These are phyloP conservation scores for Coemansia sp. DNA, from an alignment of 192 early-diverging fungal species.

Conservation along the genomic window DNA sequence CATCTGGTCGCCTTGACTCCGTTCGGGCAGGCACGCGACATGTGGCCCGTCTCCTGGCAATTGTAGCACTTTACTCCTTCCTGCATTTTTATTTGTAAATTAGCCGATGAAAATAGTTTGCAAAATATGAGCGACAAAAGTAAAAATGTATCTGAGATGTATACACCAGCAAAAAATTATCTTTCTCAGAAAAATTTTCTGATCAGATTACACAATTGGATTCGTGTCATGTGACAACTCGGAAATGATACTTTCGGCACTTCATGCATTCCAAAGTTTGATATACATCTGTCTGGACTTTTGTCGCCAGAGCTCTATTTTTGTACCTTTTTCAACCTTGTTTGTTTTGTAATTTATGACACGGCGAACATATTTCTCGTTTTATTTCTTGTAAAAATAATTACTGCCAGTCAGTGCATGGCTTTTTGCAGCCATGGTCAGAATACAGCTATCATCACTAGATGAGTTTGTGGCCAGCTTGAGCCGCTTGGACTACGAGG, in stretches of 20 bases:
- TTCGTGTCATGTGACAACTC: conserved; percentile 6
- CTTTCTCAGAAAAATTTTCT: conserved; percentile 21
- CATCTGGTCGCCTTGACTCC: conserved; percentile 45
- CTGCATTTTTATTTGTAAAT: background rate
- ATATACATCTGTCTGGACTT: background rate
- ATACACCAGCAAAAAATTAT: no score
- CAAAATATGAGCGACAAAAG: background rate
- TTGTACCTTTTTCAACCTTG: background rate
- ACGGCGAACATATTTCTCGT: background rate
- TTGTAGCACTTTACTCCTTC: conserved; percentile 56
- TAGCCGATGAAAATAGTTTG: background rate
- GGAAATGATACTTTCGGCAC: background rate
- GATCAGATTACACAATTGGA: conserved; percentile 15
- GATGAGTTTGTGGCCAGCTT: conserved; percentile 47
- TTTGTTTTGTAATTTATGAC: conserved; percentile 5
- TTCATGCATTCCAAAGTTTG: background rate
- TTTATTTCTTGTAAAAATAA: background rate
- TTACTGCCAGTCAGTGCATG: background rate
- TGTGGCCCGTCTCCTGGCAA: conserved; percentile 54
- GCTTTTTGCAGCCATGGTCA: conserved; percentile 22
- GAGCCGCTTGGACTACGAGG: conserved; percentile 52
- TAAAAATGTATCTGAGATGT: background rate
- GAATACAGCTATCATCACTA: conserved; percentile 44
- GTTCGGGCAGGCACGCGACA: conserved; percentile 54
- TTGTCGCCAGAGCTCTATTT: background rate